These are phyloP conservation scores for Lodderomyces theae DNA, from an alignment of 1,139 yeast species.

Conservation along the genomic window DNA sequence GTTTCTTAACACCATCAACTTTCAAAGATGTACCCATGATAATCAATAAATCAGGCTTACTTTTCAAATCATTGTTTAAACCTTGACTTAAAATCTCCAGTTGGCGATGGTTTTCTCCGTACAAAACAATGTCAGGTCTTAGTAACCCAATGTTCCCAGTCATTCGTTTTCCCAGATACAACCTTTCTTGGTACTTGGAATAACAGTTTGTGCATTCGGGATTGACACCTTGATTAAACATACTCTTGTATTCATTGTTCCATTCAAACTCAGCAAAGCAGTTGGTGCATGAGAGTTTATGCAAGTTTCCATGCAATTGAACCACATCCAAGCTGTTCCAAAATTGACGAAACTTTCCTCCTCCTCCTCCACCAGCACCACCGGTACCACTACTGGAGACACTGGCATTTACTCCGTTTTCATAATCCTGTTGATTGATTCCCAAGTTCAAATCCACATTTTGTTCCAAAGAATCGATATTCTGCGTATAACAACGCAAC, in stretches of 20 bases:
- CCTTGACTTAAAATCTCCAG: slow-evolving; percentile 64
- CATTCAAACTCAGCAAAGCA: slow-evolving; percentile 64
- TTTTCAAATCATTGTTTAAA: slow-evolving; percentile 50
- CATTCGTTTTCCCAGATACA: slow-evolving; percentile 59
- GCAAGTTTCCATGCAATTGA: slow-evolving; percentile 88
- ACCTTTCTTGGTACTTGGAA: slow-evolving; percentile 50
- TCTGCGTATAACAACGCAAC: slow-evolving; percentile 80
- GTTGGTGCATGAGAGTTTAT: slow-evolving; percentile 66
- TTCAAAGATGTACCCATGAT: slow-evolving; percentile 76
- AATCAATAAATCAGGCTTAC: slow-evolving; percentile 61
- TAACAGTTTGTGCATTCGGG: slow-evolving; percentile 66
- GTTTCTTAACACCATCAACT: slow-evolving; percentile 68
- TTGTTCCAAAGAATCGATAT: slow-evolving; percentile 53
- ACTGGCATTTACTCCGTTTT: slow-evolving; percentile 15
- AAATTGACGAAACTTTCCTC: slow-evolving; percentile 27
- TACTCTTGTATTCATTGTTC: slow-evolving; percentile 48
- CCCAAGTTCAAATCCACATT: slow-evolving; percentile 45
- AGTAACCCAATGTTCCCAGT: slow-evolving; percentile 60
- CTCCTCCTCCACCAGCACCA: neutral
- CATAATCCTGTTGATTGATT: slow-evolving; percentile 32
- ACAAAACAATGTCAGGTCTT: slow-evolving; percentile 72
- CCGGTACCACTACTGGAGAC: neutral
- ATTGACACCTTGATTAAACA: slow-evolving; percentile 50
- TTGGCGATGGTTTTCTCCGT: slow-evolving; percentile 78
- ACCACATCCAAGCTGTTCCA: slow-evolving; percentile 76